Base-by-base conservation (phyloP, 106 monocot species). In the Phalaenopsis aphrodite region DNA sequence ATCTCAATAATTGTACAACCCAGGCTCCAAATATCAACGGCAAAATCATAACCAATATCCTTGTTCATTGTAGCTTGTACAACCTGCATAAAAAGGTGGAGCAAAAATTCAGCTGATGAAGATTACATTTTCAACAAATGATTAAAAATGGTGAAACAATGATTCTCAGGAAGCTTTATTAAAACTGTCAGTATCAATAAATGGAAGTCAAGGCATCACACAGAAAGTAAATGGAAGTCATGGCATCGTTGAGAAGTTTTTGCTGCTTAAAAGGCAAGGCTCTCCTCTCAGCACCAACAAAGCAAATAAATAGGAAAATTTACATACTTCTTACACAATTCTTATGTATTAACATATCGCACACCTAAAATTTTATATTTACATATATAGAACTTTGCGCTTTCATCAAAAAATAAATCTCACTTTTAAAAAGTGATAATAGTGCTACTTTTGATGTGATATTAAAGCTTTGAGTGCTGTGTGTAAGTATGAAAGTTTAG, bases 11-110 rank as follows among this genome's bases (percentile, higher is more conserved):
- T 86, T 36, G 98, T 98, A 81, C 98, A 98, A 5, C 98, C 98
- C 81, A 98, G 79, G 80, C 98, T 98, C 98, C 98, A 98, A 77
- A 98, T 98, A 71, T 98, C 98, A 80, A 98, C 94, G 45, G 98
- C 86, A 78, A 90, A 85, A 87, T 91, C 87, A 84, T 98, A 98
- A 69, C 94, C 91, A 42, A 77, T 68, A 58, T 92, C 90, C 81
- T 94, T 94, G 49, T 87, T 91, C 90, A 98, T 89, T 77, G 91
- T 94, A 71, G 94, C 90, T 74, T 92, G 98, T 52, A 98, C 81
- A 24, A 94, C 89, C 94, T 97, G 86, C 41, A 83, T 43, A 75
- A 46, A 45, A 43, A 45, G 42, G 37, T 42, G 18, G 57, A 43
- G n/a, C 73, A 57, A 37, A 12, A 78, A 46, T 23, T 76, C 55